phyloP scores from a whole-genome alignment of 306 rosid genomes.

The Cyclanthera cordifolia region DNA sequence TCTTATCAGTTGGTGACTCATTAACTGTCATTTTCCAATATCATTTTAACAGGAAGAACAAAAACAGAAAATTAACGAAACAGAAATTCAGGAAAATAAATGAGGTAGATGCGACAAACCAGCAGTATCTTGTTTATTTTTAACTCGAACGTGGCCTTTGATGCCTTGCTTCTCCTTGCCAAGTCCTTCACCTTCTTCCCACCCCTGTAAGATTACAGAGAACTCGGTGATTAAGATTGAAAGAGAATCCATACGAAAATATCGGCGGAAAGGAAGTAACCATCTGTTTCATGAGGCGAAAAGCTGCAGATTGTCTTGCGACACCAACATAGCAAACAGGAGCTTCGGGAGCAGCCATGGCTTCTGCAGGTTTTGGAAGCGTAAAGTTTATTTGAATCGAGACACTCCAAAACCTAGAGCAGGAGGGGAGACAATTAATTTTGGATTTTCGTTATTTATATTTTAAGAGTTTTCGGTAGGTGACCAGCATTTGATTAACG shows the following conservation, averaged over 20 bases:
- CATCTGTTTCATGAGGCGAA: conserved; percentile 98
- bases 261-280: conserved; percentile 19
- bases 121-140: conserved; percentile 75
- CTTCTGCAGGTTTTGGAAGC: conserved; percentile 16
- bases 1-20: background rate
- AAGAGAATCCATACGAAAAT: background rate
- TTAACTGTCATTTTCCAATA: background rate
- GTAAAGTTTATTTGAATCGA: background rate
- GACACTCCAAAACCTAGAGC: conserved; percentile 17
- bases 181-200: conserved; percentile 99
- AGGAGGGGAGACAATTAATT: background rate
- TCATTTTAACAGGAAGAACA: background rate
- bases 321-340: conserved; percentile 87
- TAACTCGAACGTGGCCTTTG: conserved; percentile 65
- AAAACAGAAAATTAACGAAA: background rate
- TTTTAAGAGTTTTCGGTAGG: background rate
- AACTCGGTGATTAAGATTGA: background rate
- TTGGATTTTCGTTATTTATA: background rate
- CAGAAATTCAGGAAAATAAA: background rate
- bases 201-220: conserved; percentile 33
- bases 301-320: conserved; percentile 77
- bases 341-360: conserved; percentile 89
- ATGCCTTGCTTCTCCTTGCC: conserved; percentile 95
- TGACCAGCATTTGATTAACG: too few species aligned
- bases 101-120: conserved; percentile 27